These are phyloP conservation scores for Mortierella antarctica DNA, from an alignment of 192 early-diverging fungal species.

Conservation along the genomic window DNA sequence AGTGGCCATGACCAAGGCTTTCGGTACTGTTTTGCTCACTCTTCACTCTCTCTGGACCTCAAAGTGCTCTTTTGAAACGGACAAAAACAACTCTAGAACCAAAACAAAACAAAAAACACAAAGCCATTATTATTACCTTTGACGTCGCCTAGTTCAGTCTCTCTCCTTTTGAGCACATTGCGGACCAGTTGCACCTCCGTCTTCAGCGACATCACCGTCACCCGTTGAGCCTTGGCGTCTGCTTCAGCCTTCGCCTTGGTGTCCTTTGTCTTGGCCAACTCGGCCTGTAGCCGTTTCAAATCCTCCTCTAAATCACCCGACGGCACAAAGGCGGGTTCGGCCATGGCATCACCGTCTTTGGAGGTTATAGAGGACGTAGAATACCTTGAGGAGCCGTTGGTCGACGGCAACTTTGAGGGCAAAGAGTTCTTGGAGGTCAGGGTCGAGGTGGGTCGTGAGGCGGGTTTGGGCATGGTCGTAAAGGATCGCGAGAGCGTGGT, in stretches of 20 bases:
- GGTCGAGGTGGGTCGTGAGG: slow-evolving; percentile 11
- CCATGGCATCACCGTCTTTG: not conserved
- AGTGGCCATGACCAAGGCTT: too few relatives aligned
- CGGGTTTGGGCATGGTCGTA: slow-evolving; percentile 26
- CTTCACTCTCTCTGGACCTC: not conserved
- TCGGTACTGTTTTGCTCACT: too few relatives aligned
- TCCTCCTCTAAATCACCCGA: slow-evolving; percentile 49
- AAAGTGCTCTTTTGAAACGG: too few relatives aligned
- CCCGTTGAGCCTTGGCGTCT: slow-evolving; percentile 41
- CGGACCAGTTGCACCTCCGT: slow-evolving; percentile 49
- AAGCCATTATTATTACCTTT: slow-evolving; percentile 32
- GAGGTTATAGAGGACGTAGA: not conserved
- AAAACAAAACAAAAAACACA: too few relatives aligned
- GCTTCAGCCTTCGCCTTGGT: slow-evolving; percentile 41
- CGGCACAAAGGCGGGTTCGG: slow-evolving; percentile 17
- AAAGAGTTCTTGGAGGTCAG: slow-evolving; percentile 6
- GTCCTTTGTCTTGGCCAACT: slow-evolving; percentile 37
- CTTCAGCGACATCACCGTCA: slow-evolving; percentile 46
- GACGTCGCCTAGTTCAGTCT: slow-evolving; percentile 48
- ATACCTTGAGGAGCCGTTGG: too few relatives aligned
- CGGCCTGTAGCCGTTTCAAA: slow-evolving; percentile 26
- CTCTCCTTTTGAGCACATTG: slow-evolving; percentile 45
- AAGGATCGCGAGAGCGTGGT: slow-evolving; percentile 26
- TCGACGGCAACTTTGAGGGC: slow-evolving; percentile 3
- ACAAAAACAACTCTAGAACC: too few relatives aligned